A percentile compares a stretch with the other conserved stretches of the same genome.
These are phyloP conservation scores for Backusella parvicylindrica DNA, from an alignment of 192 early-diverging fungal genomes.

Conservation along the genomic window DNA sequence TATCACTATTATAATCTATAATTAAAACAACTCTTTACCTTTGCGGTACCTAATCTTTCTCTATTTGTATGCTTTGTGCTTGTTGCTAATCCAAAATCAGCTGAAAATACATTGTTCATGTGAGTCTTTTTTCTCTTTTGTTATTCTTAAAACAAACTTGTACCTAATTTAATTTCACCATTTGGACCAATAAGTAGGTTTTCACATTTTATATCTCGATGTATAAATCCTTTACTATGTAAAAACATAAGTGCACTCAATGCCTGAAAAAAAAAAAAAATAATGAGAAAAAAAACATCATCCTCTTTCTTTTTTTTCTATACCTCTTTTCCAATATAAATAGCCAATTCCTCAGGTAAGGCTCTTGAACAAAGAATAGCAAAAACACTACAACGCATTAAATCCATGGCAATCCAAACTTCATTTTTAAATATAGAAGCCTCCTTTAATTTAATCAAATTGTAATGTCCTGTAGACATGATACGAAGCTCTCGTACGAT, in stretches of 20 bases:
- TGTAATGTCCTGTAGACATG: conserved; percentile 27
- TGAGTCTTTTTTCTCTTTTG: background rate
- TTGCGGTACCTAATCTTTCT: conserved; percentile 34
- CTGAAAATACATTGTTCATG: background rate
- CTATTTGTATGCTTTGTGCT: conserved; percentile 24
- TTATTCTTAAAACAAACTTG: background rate
- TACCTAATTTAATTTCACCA: conserved; percentile 35
- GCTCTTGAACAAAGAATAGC: conserved; percentile 22
- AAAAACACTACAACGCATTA: conserved; percentile 37
- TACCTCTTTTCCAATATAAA: conserved; percentile 31
- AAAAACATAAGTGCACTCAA: conserved; percentile 30
- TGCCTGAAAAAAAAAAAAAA: conserved; percentile 9
- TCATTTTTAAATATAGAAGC: conserved; percentile 21
- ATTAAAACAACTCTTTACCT: conserved; percentile 11
- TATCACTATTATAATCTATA: background rate
- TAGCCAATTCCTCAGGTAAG: conserved; percentile 28
- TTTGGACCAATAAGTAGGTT: conserved; percentile 32
- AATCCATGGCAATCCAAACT: conserved; percentile 39
- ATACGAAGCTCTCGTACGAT: conserved; percentile 34
- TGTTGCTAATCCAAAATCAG: conserved; percentile 32
- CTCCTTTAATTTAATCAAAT: conserved; percentile 30
- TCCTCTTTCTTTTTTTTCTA: background rate
- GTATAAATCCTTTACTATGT: conserved; percentile 31
- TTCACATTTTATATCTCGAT: conserved; percentile 39
- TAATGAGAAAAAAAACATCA: background rate